Base-by-base conservation (phyloP, 352 stramenopile genomes). In the Thraustochytrium sp. region DNA sequence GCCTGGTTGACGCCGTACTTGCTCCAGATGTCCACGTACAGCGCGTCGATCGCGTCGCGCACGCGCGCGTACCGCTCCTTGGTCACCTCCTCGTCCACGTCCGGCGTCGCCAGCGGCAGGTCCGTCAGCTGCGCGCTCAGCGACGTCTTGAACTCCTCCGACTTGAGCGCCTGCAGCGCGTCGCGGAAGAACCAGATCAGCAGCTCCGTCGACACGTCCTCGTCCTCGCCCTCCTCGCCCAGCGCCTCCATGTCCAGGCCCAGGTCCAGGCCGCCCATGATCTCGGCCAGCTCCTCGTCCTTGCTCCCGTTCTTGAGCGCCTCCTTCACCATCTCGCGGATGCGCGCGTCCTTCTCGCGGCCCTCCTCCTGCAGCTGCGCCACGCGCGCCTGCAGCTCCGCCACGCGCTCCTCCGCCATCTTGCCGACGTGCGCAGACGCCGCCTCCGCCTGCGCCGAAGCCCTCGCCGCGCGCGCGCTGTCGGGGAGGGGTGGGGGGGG, bases 331-430 rank as follows among this genome's bases (percentile, higher is more conserved):
- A 65, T 42, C 68, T 46, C 51, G 16, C 37, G 48, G 53, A 80
- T 61, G 36, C n/a, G 34, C 23, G 68, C 68, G n/a, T 61, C 40
- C 53, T 64, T 80, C 34, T 51, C 34, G 31, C 21, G 21, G 29
- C 48, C 48, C 51, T 80, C 68, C 68, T 72, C 11, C 68, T 80
- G n/a, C 23, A 80, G 68, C 51, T 80, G 21, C 68, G 34, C 68
- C 48, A 80, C 53, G 48, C 53, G 48, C 34, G 26, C 68, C 48
- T 64, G 5, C 23, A 80, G 48, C 68, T 80, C 36, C 37, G 42
- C 68, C 4, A n/a, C 53, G 23, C 31, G 26, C n/a, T n/a, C n/a
- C n/a, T n/a, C n/a, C n/a, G n/a, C n/a, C n/a, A n/a, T n/a, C n/a
- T n/a, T n/a, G n/a, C n/a, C n/a, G n/a, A n/a, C n/a, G n/a, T n/a